These are phyloP conservation scores for Earliella scabrosa DNA, from an alignment of 1,284 basidiomycete species.

Conservation along the genomic window DNA sequence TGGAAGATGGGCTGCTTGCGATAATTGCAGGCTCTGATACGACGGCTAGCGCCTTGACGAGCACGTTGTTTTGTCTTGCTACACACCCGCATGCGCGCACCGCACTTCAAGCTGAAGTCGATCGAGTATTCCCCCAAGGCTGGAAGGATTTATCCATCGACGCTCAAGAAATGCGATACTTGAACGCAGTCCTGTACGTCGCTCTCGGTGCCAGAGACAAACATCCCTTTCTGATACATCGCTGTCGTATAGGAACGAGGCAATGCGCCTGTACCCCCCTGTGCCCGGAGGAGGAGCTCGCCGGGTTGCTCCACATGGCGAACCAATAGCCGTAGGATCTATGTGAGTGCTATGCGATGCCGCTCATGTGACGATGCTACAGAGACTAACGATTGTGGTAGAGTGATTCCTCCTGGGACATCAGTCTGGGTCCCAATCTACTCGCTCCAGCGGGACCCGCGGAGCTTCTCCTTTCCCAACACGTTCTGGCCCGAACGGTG, in stretches of 20 bases:
- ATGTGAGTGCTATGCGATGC: too few relatives aligned
- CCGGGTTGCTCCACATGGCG: constrained; percentile 32
- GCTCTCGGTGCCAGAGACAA: background rate
- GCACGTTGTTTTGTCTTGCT: constrained; percentile 7
- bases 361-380: too few relatives aligned
- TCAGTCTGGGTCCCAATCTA: too few relatives aligned
- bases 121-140: constrained; percentile 30
- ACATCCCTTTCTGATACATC: background rate
- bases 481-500: too few relatives aligned
- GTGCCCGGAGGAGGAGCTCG: constrained; percentile 56
- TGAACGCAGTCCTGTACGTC: constrained; percentile 38
- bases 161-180: constrained; percentile 32
- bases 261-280: constrained; percentile 57
- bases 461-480: too few relatives aligned
- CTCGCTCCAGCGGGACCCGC: too few relatives aligned
- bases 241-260: constrained; percentile 52
- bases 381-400: too few relatives aligned
- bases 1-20: constrained; percentile 13
- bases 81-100: constrained; percentile 18
- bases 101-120: constrained; percentile 32
- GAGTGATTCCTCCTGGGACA: too few relatives aligned
- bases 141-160: constrained; percentile 27
- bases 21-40: constrained; percentile 17
- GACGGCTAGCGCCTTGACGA: constrained; percentile 11
- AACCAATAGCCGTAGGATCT: constrained; percentile 24